A percentile compares a stretch with the other conserved stretches of the same genome.
phyloP scores from a whole-genome alignment of 306 rosid genomes.

The Fragaria ananassa region DNA sequence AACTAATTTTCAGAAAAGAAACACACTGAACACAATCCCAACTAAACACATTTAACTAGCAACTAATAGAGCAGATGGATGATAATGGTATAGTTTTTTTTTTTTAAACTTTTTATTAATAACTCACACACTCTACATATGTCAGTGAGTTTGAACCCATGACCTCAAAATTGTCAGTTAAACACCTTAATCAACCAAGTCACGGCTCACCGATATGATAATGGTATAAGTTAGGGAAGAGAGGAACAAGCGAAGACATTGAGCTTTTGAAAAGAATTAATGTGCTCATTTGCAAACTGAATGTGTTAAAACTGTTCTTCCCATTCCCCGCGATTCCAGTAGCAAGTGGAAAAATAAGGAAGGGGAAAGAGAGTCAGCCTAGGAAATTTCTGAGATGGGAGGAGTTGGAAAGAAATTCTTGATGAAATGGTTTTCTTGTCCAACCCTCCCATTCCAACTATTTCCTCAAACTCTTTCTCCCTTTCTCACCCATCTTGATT shows the following conservation, averaged over 20 bases:
- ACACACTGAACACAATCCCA: too few species aligned
- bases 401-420: neutral
- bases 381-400: neutral
- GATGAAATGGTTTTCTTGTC: neutral
- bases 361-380: neutral
- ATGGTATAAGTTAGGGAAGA: neutral
- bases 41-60: too few species aligned
- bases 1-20: too few species aligned
- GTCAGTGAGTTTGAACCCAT: too few species aligned
- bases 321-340: neutral
- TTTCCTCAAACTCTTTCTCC: neutral
- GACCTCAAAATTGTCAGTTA: too few species aligned
- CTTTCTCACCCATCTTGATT: neutral
- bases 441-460: neutral
- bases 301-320: neutral
- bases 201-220: too few species aligned
- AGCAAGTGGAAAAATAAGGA: neutral
- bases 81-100: too few species aligned
- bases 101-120: too few species aligned
- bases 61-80: too few species aligned
- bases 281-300: neutral
- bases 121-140: too few species aligned
- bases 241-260: neutral
- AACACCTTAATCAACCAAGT: too few species aligned
- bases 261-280: neutral